Conservation (phyloP, 179 eudicot species). For the Camellia oleifera region DNA sequence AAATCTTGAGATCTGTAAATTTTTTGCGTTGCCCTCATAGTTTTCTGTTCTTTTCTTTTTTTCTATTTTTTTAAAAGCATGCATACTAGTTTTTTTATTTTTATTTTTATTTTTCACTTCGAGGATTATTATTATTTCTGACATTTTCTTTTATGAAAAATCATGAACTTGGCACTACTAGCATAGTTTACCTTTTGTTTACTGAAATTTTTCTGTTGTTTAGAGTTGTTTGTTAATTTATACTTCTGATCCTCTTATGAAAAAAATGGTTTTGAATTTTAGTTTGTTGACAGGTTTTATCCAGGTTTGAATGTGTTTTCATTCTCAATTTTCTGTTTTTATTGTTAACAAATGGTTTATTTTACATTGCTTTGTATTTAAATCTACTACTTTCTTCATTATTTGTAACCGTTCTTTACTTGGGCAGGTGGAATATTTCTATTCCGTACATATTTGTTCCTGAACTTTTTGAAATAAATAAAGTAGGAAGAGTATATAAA, state of each 20-base stretch:
- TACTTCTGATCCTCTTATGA: not conserved
- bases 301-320: too few relatives aligned
- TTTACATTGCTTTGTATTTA: too few relatives aligned
- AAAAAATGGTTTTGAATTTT: not conserved
- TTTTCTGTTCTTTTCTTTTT: not conserved
- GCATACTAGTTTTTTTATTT: not conserved
- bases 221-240: not conserved
- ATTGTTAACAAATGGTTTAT: too few relatives aligned
- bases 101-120: not conserved
- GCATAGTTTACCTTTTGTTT: not conserved
- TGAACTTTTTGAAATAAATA: too few relatives aligned
- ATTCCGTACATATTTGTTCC: too few relatives aligned
- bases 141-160: not conserved
- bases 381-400: too few relatives aligned
- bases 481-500: too few relatives aligned
- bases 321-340: too few relatives aligned
- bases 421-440: too few relatives aligned
- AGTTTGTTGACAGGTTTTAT: too few relatives aligned
- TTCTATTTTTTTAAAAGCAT: not conserved
- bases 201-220: not conserved
- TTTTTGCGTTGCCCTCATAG: not conserved
- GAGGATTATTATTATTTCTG: not conserved
- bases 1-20: conserved; percentile 19
- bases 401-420: too few relatives aligned
- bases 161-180: not conserved